Base-by-base conservation (phyloP, 2,329 filamentous ascomycete genomes). In the Trichoderma oligosporum region DNA sequence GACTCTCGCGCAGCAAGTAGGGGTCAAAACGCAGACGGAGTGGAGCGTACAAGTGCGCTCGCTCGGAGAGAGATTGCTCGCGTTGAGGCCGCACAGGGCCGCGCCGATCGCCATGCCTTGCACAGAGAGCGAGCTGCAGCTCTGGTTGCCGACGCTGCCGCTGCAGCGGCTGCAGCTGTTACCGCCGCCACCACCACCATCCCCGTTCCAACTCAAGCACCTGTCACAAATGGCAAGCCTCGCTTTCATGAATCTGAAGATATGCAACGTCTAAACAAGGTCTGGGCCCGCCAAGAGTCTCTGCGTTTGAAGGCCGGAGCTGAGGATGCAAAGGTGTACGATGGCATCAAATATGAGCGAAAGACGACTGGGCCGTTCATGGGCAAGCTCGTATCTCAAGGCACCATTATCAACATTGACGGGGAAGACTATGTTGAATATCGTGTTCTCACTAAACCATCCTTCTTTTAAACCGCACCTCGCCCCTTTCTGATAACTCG, bases 351-450 rank as follows among this genome's bases (percentile, higher is more conserved):
- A 66, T 87, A 86, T 62, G 82, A 84, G 68, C 78, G 82, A 54
- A 85, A 84, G 70, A 68, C 76, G 29, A 83, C 71, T 4, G 84
- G 84, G 0, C 82, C 82, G 0, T 85, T 86, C 59, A 74, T 78
- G 60, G 83, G 83, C 22, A 84, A 85, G 66, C 77, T 86, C n/a
- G 82, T 84, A 27, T 83, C 81, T 45, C 78, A 82, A 59, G 81
- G 83, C 4, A 79, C 78, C 8, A 82, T 86, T 20, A 78, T 86
- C 63, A 84, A 74, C 46, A 86, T 87, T 59, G 82, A 86, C 59
- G 84, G 83, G 20, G 83, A 86, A 66, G 84, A 86, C 61, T 87
- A 83, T 60, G 82, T 87, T 31, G 84, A 86, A 67, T 86, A 86
- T 61, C 78, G 83, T 2, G 82, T 87, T 1, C 76, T 87, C 24